A percentile compares a stretch with the other conserved stretches of the same genome.
phyloP scores from a whole-genome alignment of 108 stramenopile genomes.

The Pseudonitzschia multistriata region DNA sequence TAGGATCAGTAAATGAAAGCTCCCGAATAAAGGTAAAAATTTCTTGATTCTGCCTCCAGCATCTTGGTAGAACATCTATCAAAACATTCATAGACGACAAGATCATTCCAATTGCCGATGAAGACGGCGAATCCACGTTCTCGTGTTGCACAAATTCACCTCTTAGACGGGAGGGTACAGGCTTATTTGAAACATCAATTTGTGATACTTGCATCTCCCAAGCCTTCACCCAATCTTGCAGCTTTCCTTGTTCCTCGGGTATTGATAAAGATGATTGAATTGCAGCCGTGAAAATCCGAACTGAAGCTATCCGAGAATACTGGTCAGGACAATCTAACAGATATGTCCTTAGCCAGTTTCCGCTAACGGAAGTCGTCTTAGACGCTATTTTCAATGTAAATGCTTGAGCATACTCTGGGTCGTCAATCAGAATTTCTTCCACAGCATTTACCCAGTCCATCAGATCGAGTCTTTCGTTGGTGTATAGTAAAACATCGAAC shows the following conservation, averaged over 20 bases:
- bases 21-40: slow-evolving; percentile 68
- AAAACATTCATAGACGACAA: slow-evolving; percentile 63
- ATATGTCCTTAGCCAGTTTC: slow-evolving; percentile 82
- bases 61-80: slow-evolving; percentile 61
- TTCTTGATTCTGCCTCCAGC: slow-evolving; percentile 61
- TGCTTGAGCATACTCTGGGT: slow-evolving; percentile 34
- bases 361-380: slow-evolving; percentile 50
- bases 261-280: slow-evolving; percentile 41
- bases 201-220: slow-evolving; percentile 52
- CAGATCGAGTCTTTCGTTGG: slow-evolving; percentile 47
- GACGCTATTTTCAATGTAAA: slow-evolving; percentile 66
- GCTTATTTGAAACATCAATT: slow-evolving; percentile 12
- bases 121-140: slow-evolving; percentile 8
- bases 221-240: slow-evolving; percentile 54
- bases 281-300: slow-evolving; percentile 60
- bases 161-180: slow-evolving; percentile 25
- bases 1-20: slow-evolving; percentile 43
- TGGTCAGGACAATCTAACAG: slow-evolving; percentile 75
- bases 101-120: slow-evolving; percentile 68
- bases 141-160: slow-evolving; percentile 25
- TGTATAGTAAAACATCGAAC: slow-evolving; percentile 79
- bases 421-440: slow-evolving; percentile 43
- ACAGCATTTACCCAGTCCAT: slow-evolving; percentile 61
- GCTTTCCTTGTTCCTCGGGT: slow-evolving; percentile 48
- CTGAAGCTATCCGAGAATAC: slow-evolving; percentile 55